phyloP scores from a whole-genome alignment of 2,329 filamentous ascomycete species.

The Colletotrichum brevisporum region DNA sequence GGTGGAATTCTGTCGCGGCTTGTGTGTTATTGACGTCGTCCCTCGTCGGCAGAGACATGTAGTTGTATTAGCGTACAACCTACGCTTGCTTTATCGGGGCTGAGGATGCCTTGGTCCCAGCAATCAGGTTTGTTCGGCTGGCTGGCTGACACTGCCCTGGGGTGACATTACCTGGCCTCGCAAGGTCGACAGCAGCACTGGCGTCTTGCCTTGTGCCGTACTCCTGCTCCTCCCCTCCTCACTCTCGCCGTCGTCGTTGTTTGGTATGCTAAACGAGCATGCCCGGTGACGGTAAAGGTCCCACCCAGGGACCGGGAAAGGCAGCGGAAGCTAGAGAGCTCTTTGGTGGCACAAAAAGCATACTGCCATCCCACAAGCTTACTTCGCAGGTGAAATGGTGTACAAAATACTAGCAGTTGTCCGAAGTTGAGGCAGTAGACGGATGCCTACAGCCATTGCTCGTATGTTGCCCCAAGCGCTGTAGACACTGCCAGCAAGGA shows the following conservation, averaged over 20 bases:
- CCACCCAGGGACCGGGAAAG: not conserved
- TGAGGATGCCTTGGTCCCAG: not conserved
- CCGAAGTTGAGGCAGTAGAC: too few species aligned
- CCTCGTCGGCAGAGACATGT: constrained; percentile 11
- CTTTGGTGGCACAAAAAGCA: too few species aligned
- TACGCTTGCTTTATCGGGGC: not conserved
- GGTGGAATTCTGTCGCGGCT: not conserved
- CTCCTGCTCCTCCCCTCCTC: too few species aligned
- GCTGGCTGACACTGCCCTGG: constrained; percentile 4
- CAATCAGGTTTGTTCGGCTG: not conserved
- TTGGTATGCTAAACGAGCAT: not conserved
- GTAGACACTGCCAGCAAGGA: not conserved
- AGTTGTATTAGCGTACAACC: constrained; percentile 8
- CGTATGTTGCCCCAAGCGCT: constrained; percentile 3
- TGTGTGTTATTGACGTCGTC: constrained; percentile 7
- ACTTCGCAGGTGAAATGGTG: too few species aligned
- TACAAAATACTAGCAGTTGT: too few species aligned
- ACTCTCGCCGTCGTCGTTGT: not conserved
- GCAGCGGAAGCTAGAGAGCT: not conserved
- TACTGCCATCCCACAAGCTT: too few species aligned
- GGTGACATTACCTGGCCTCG: not conserved
- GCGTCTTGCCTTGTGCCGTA: not conserved
- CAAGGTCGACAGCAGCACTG: not conserved
- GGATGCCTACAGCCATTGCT: too few species aligned
- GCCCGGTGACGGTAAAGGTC: not conserved